Evolutionary conservation across 2,329 filamentous ascomycete species (phyloP).

Genomic region (Graphilbum ipis-grandicollis): DNA sequence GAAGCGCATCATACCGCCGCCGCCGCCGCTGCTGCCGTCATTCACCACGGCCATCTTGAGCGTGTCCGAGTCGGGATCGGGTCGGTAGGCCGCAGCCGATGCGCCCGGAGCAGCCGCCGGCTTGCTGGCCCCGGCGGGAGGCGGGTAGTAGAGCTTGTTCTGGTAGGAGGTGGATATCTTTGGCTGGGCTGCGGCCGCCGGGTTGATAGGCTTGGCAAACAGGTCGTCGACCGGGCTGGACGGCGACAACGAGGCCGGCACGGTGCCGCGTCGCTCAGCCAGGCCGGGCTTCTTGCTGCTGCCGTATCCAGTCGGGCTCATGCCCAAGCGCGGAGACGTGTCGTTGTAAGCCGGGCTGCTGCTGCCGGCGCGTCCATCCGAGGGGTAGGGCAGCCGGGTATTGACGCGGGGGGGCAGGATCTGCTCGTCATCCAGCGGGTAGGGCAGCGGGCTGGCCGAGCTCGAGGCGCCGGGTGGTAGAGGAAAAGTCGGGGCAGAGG

Average conservation of each 20-base stretch:
- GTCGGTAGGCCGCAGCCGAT: background rate
- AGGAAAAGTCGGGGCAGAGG: constrained; percentile 45
- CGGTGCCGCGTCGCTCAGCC: constrained; percentile 68
- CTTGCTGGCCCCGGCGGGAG: constrained; percentile 25
- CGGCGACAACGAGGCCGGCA: constrained; percentile 66
- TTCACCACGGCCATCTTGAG: constrained; percentile 23
- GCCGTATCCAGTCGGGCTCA: constrained; percentile 25
- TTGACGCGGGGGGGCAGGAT: constrained; percentile 22
- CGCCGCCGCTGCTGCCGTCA: constrained; percentile 8
- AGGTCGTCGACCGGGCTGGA: constrained; percentile 61
- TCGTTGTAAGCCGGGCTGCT: constrained; percentile 19
- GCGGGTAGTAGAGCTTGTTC: constrained; percentile 42
- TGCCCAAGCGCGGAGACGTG: constrained; percentile 34
- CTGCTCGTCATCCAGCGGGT: constrained; percentile 52
- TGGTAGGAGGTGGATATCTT: constrained; percentile 29
- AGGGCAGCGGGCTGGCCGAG: constrained; percentile 50
- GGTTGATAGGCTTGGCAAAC: constrained; percentile 48
- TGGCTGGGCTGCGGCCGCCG: constrained; percentile 15
- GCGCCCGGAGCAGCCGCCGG: background rate
- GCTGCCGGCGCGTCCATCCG: constrained; percentile 15
- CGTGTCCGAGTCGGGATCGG: constrained; percentile 10
- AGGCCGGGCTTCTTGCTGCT: constrained; percentile 42
- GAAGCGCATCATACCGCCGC: constrained; percentile 38
- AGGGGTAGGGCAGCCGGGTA: constrained; percentile 26
- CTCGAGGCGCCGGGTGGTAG: constrained; percentile 53